Base-by-base conservation (phyloP, 2,329 filamentous ascomycete species). In the Apiospora pterosperma region DNA sequence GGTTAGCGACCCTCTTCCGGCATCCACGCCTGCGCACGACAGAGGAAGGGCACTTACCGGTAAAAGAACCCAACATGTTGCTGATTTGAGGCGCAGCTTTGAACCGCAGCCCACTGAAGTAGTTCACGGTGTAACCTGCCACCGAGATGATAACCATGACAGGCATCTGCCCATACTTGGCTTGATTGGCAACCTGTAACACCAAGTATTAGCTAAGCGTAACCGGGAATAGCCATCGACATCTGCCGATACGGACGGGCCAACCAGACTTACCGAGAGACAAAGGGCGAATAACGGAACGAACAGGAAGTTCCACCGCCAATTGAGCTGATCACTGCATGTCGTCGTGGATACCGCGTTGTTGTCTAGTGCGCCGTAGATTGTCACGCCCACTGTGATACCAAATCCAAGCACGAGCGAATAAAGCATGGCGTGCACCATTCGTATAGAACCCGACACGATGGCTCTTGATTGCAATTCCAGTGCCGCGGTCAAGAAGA, bases 141-240 rank as follows among this genome's bases (percentile, higher is more conserved):
- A 91, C 86, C 1, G 91, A 87, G 63, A 96, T 92, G 59, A 89
- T 42, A 2, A 92, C 78, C 91, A 95, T 95, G 62, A 91, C 82
- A 0, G 92, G 92, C 69, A 90, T 87, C 74, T 96, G 92, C 69
- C 88, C 91, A 86, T 88, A 93, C 75, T 92, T 93, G 42, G 90
- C 92, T 70, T 94, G 91, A 74, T 94, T 94, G 74, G 94, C 88
- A 64, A 93, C 48, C 39, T 42, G n/a, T 11, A 6, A 42, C 8
- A 11, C 6, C 39, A 23, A 42, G 21, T 19, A 8, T 42, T 42
- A 80, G 59, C 90, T 88, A 42, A 95, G 83, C n/a, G n/a, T n/a
- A n/a, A n/a, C n/a, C n/a, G n/a, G n/a, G n/a, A n/a, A n/a, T n/a
- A n/a, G n/a, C n/a, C n/a, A n/a, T n/a, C 63, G 63, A 12, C 65